Evolutionary conservation across 495 filamentous ascomycete genomes (phyloP), one percentile per base, ranked within the genome.

Genomic region (Saxophila tyrrhenica): DNA sequence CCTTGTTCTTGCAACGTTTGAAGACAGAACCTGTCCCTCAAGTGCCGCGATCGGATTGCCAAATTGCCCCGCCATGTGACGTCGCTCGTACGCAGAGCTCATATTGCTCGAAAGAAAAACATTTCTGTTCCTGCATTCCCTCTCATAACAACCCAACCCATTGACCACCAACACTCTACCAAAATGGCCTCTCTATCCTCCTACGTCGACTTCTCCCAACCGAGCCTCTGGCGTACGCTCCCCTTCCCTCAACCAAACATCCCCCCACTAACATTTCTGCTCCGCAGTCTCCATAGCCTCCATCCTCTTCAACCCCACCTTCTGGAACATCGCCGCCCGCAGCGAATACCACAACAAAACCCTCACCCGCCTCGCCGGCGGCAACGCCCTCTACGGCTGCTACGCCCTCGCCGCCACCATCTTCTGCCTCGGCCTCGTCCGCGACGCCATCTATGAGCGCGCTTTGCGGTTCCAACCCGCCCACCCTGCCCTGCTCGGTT

Each of bases 281-380:
- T 25, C 24, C 17, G 11, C 52, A 88, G 85, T 87, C 49, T 80
- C 85, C 17, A 81, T 75, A 50, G 72, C 67, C 48, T 70, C 81
- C 39, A 87, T 87, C 68, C 73, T 78, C 39, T 88, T 87, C 70
- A 89, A 88, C 67, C 85, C 85, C 19, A 78, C 80, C 17, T 87
- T 86, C 66, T 88, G 84, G 85, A 88, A 88, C 42, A 50, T 53
- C 20, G 51, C 32, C n/a, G 53, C 54, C 16, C 54, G 57, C 21
- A 47, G 11, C 94, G 92, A 98, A 71, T 95, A 98, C 73, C 86
- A 84, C 72, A 87, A 83, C 68, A 86, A 87, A 69, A 76, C 84
- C 68, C 76, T 98, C 44, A 95, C 91, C 59, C 84, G 84, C 66
- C 78, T 90, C 58, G 94, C 95, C 65, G 78, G 82, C 43, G 85